Base-by-base conservation (phyloP, 768 basidiomycete genomes). In the Kwoniella dendrophila region DNA sequence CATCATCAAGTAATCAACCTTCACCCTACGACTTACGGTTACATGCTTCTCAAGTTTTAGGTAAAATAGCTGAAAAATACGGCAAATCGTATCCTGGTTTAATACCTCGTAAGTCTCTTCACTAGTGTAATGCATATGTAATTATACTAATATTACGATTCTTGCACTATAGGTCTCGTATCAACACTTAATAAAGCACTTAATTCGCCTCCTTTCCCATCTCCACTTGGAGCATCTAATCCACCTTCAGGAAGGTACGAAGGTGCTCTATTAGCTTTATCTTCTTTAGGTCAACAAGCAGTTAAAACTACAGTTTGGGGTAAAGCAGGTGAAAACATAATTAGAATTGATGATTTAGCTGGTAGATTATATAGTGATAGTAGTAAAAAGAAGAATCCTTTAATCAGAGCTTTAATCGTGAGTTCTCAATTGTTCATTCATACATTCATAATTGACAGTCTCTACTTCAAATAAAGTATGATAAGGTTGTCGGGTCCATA, bases 141-240 rank as follows among this genome's bases (percentile, higher is more conserved):
- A n/a, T 10, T 4, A 47, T 51, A 51, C 50, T 51, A 30, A 51
- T n/a, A n/a, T 8, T 2, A 16, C 18, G 38, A 4, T 14, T 40
- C 26, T 2, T 51, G 34, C 26, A 32, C 0, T 87, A 7, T 90
- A 29, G 88, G 95, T 14, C 88, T 97, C 49, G 90, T 93, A 83
- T 96, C 96, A 77, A 96, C 95, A 0, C 86, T 98, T 2, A 83
- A 96, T 3, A 84, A 93, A 11, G 92, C 93, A 0, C 85, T 98
- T 1, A 84, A 64, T 32, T 74, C 67, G 22, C 62, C 72, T 36
- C 70, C 76, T 18, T 64, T 65, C 54, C 72, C 70, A 24, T 74
- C 78, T 20, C 71, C 75, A 3, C 59, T 71, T 12, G 74, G 74
- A 11, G 66, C 70, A 3, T 20, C 56, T 0, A 44, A 53, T n/a